phyloP scores from a whole-genome alignment of 2,329 filamentous ascomycete genomes.

The Fusarium euwallaceae region DNA sequence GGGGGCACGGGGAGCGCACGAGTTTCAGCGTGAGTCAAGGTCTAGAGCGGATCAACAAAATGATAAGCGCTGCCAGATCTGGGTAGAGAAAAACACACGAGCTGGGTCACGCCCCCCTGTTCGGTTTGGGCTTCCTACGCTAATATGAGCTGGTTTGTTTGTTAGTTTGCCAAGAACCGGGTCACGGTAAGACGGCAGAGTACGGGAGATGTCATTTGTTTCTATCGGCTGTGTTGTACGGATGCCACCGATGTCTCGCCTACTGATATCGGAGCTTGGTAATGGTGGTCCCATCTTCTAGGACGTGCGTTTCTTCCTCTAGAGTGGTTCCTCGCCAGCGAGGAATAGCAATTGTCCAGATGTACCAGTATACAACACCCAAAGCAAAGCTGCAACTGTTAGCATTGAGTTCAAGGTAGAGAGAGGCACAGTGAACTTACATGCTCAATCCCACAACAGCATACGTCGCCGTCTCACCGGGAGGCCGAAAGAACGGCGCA shows the following conservation, averaged over 20 bases:
- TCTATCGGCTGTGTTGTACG: neutral
- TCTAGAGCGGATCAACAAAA: neutral
- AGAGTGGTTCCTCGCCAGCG: constrained; percentile 70
- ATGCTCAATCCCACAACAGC: constrained; percentile 65
- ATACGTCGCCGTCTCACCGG: constrained; percentile 64
- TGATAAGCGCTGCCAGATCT: neutral
- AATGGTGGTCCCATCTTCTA: constrained; percentile 76
- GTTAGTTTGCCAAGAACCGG: neutral
- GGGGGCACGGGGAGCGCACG: neutral
- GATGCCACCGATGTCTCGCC: neutral
- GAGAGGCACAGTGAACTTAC: constrained; percentile 57
- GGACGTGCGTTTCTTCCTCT: constrained; percentile 70
- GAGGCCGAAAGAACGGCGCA: constrained; percentile 73
- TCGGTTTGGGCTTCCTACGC: neutral
- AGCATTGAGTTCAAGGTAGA: neutral
- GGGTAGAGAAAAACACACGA: neutral
- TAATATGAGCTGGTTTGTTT: neutral
- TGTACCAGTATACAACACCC: constrained; percentile 75
- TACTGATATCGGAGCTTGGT: constrained; percentile 63
- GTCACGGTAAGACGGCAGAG: neutral
- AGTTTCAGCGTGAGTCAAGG: constrained; percentile 2
- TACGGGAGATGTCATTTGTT: neutral
- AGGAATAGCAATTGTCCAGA: constrained; percentile 74
- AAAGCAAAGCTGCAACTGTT: constrained; percentile 62
- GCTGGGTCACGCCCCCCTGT: neutral